These are phyloP conservation scores for Fragilariopsis cylindrus DNA, from an alignment of 108 stramenopile species.

Conservation along the genomic window DNA sequence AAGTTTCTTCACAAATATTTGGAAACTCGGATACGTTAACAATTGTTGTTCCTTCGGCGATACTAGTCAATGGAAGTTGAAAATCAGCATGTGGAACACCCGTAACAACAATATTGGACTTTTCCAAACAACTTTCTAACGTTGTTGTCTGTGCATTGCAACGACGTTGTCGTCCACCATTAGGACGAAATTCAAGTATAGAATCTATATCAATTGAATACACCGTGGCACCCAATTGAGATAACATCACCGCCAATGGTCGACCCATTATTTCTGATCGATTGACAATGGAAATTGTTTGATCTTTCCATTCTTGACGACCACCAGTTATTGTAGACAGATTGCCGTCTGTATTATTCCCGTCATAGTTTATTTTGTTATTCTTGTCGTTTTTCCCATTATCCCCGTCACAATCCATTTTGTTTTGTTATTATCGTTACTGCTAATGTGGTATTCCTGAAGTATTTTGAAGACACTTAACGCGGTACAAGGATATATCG, in stretches of 20 bases:
- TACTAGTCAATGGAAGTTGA: slow-evolving; percentile 67
- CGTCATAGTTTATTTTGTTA: too few species aligned
- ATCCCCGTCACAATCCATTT: not conserved
- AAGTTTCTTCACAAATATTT: slow-evolving; percentile 80
- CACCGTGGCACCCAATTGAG: slow-evolving; percentile 85
- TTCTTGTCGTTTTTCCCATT: not conserved
- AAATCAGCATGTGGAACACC: slow-evolving; percentile 85
- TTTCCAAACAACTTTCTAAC: slow-evolving; percentile 57
- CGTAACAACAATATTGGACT: slow-evolving; percentile 77
- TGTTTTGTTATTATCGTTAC: not conserved
- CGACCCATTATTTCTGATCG: slow-evolving; percentile 93
- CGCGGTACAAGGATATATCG: slow-evolving; percentile 90
- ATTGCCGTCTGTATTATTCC: not conserved
- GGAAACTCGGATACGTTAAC: slow-evolving; percentile 88
- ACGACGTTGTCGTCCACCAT: slow-evolving; percentile 44
- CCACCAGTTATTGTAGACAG: too few species aligned
- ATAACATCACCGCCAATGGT: slow-evolving; percentile 91
- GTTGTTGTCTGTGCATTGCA: slow-evolving; percentile 25
- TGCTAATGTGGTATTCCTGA: slow-evolving; percentile 47
- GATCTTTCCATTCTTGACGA: slow-evolving; percentile 49
- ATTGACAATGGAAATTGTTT: slow-evolving; percentile 86
- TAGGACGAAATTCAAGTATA: slow-evolving; percentile 60
- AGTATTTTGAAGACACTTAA: slow-evolving; percentile 84
- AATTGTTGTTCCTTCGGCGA: slow-evolving; percentile 70
- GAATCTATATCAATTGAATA: slow-evolving; percentile 91